These are phyloP conservation scores for Xylariaceae sp. DNA, from an alignment of 2,329 filamentous ascomycete species.

Conservation along the genomic window DNA sequence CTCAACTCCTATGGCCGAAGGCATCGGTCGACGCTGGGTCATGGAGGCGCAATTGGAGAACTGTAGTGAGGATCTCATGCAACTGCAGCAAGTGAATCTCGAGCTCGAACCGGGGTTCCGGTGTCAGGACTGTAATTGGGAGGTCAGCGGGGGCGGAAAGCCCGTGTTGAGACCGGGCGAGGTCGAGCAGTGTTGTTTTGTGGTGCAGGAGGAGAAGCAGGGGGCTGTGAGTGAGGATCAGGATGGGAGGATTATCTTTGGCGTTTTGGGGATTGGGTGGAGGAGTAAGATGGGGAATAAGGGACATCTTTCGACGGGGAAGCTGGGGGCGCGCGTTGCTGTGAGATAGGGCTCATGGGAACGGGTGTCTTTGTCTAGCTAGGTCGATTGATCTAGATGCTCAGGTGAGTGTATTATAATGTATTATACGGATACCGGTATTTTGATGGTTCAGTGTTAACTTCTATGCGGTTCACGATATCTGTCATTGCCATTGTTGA, in stretches of 20 bases:
- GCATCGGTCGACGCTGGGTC: slow-evolving; percentile 52
- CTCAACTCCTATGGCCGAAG: slow-evolving; percentile 34
- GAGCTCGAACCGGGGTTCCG: slow-evolving; percentile 48
- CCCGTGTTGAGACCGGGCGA: slow-evolving; percentile 58
- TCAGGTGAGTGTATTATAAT: background rate
- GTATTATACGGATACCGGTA: background rate
- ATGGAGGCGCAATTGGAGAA: slow-evolving; percentile 96
- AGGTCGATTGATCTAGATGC: background rate
- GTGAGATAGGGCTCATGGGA: slow-evolving; percentile 21
- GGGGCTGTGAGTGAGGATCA: slow-evolving; percentile 43
- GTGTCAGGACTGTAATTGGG: slow-evolving; percentile 55
- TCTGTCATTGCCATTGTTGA: no score
- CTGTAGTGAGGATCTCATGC: slow-evolving; percentile 75
- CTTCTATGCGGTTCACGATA: no score
- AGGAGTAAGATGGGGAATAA: slow-evolving; percentile 82
- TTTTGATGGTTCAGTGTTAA: no score
- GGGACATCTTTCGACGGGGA: slow-evolving; percentile 83
- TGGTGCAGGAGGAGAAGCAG: slow-evolving; percentile 45
- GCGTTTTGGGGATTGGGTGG: slow-evolving; percentile 83
- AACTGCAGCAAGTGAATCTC: slow-evolving; percentile 62
- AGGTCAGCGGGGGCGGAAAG: slow-evolving; percentile 37
- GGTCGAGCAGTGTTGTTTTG: slow-evolving; percentile 61
- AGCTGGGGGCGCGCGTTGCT: slow-evolving; percentile 53
- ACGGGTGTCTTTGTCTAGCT: background rate
- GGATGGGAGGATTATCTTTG: slow-evolving; percentile 63